phyloP scores from a whole-genome alignment of 768 basidiomycete species.

The Boletus huronensis region DNA sequence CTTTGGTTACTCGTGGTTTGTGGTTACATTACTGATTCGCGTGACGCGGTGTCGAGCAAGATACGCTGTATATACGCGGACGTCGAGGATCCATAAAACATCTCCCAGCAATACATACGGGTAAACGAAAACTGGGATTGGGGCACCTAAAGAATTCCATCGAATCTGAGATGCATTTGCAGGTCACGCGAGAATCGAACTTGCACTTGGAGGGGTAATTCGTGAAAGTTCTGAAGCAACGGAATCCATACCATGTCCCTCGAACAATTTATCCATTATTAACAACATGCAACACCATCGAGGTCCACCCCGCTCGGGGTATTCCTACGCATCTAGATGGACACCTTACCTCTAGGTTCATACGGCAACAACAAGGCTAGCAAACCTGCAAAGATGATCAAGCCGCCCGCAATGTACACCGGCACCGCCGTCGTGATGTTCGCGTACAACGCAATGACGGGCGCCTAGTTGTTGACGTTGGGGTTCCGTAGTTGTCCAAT shows the following conservation, averaged over 20 bases:
- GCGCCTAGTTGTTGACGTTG: slow-evolving; percentile 42
- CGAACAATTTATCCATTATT: neutral
- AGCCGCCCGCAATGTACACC: slow-evolving; percentile 65
- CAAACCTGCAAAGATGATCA: slow-evolving; percentile 58
- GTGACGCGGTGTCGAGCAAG: neutral
- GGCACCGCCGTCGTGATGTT: slow-evolving; percentile 62
- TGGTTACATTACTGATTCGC: neutral
- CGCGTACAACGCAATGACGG: slow-evolving; percentile 68
- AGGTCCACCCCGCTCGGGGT: neutral
- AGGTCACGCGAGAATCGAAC: neutral
- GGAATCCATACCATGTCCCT: neutral
- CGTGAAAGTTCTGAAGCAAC: neutral
- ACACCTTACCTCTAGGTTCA: slow-evolving; percentile 71
- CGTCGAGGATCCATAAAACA: neutral
- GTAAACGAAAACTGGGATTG: neutral
- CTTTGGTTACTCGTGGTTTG: neutral
- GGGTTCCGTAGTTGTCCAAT: too few species aligned
- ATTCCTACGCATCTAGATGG: slow-evolving; percentile 42
- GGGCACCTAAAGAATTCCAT: neutral
- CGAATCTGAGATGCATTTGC: neutral
- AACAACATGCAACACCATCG: neutral
- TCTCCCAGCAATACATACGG: neutral
- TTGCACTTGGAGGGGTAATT: neutral
- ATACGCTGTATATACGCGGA: neutral
- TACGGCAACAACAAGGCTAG: slow-evolving; percentile 65